Base-by-base conservation (phyloP, 805 yeast genomes). In the Ogataea zsoltii region DNA sequence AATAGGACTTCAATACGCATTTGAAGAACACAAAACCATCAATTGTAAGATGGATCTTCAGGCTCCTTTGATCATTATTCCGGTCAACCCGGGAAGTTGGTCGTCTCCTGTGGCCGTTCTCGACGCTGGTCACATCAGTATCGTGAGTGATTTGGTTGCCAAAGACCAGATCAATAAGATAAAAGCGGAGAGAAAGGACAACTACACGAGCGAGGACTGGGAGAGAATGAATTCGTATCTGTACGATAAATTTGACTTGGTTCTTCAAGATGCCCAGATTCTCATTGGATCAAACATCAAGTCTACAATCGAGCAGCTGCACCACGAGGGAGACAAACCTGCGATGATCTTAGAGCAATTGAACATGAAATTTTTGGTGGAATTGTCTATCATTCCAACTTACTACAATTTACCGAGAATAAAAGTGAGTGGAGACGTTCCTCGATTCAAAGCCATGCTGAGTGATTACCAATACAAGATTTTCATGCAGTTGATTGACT, bases 111-210 rank as follows among this genome's bases (percentile, higher is more conserved):
- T 96, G 53, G 88, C 91, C 3, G 80, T 94, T 15, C 73, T 94
- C 43, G 98, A 94, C 72, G 97, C 97, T 7, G 99, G 99, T 60
- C 97, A 92, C 63, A 84, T 95, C 18, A 83, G 89, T 52, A 80
- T 94, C 13, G 67, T 72, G 1, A 88, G 96, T 60, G 94, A 91
- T 56, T 74, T 92, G 33, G 94, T 83, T 3, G 87, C 85, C 38
- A 80, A 80, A 52, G 75, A 77, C 3, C 80, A 79, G 37, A 76
- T 90, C 21, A 82, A 83, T 41, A 82, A 82, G 46, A 79, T 90
- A 37, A 88, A 83, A 58, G 71, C 80, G 19, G 80, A 87, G 58
- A 72, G 74, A 6, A 69, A 75, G n/a, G 64, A 66, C 18, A 68
- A 67, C 48, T 85, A 83, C 58, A 68, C 77, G 1, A 74, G 69